Evolutionary conservation across 306 rosid genomes (phyloP).

Genomic region (Prinsepia uniflora): DNA sequence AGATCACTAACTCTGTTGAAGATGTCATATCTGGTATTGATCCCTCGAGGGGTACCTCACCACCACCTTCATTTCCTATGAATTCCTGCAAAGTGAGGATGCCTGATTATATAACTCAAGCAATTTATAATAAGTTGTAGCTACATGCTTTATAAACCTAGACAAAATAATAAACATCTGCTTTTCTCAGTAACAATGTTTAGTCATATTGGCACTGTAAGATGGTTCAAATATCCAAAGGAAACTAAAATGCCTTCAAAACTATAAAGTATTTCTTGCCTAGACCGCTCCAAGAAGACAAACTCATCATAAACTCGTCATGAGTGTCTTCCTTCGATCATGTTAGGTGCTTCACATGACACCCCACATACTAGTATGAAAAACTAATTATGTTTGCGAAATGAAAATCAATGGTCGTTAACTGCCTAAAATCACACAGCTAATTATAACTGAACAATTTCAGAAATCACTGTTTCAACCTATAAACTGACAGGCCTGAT

Average conservation of each 20-base stretch:
- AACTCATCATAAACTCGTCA: neutral
- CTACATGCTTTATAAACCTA: neutral
- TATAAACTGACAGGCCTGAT: neutral
- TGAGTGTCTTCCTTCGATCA: neutral
- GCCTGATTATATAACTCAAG: conserved; percentile 17
- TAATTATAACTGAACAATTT: neutral
- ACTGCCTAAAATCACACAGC: neutral
- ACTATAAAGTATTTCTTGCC: neutral
- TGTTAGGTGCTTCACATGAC: neutral
- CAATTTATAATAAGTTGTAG: neutral
- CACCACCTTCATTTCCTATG: conserved; percentile 80
- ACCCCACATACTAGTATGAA: neutral
- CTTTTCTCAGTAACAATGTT: neutral
- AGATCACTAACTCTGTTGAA: conserved; percentile 74
- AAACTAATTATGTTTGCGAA: neutral
- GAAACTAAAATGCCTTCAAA: neutral
- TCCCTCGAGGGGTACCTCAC: conserved; percentile 93
- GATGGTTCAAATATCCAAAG: conserved; percentile 1
- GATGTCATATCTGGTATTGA: conserved; percentile 99
- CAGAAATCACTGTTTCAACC: neutral
- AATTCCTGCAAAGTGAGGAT: conserved; percentile 59
- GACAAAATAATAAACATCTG: conserved; percentile 5
- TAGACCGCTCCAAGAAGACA: neutral
- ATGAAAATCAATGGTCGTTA: neutral
- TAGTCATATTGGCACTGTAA: neutral